A percentile compares a stretch with the other conserved stretches of the same genome.
Evolutionary conservation across 2,329 filamentous ascomycete species (phyloP).

Genomic region (Aspergillus pseudotamarii): DNA sequence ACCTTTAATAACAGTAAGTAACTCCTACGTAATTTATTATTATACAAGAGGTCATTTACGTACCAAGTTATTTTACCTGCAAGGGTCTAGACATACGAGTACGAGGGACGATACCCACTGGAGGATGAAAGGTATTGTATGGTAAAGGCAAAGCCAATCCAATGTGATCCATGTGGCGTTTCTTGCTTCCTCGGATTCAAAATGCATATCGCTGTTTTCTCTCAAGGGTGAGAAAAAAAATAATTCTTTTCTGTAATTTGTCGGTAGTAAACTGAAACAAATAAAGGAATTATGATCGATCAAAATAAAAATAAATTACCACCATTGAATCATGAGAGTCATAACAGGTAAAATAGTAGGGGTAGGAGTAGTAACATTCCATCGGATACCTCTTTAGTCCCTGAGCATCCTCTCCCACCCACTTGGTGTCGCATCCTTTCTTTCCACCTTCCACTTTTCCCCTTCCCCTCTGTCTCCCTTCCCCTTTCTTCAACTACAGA

Average conservation of each 20-base stretch:
- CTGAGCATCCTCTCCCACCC: not conserved
- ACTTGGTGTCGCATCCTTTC: constrained; percentile 6
- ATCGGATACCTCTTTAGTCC: not conserved
- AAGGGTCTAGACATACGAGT: constrained; percentile 2
- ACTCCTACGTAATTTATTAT: not conserved
- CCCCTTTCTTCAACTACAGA: constrained; percentile 6
- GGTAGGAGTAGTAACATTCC: not conserved
- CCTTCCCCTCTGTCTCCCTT: constrained; percentile 9
- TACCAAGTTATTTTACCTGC: not conserved
- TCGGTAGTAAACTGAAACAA: not conserved
- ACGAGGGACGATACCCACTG: not conserved
- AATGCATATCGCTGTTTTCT: not conserved
- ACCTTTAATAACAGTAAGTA: not conserved
- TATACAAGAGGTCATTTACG: not conserved
- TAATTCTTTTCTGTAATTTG: not conserved
- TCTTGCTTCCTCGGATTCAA: not conserved
- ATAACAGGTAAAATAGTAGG: not conserved
- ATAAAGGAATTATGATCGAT: not conserved
- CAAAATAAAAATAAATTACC: not conserved
- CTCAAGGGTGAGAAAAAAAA: not conserved
- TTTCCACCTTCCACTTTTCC: not conserved
- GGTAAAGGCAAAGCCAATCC: not conserved
- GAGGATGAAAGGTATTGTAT: not conserved
- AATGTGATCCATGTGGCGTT: constrained; percentile 1
- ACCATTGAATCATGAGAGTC: not conserved